phyloP scores from a whole-genome alignment of 75 land plant species.

The Pinus taeda region DNA sequence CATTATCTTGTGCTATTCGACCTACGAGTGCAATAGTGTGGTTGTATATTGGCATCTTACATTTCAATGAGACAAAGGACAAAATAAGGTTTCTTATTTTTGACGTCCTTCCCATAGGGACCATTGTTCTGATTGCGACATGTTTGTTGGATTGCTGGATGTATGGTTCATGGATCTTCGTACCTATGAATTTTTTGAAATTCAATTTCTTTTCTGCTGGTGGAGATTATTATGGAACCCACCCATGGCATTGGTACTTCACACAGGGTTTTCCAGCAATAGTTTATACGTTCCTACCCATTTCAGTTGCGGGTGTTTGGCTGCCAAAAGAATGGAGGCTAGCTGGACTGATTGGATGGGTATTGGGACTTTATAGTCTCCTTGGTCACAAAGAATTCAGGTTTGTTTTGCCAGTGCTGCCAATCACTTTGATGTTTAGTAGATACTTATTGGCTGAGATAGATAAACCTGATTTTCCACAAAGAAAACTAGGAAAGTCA shows the following conservation, averaged over 20 bases:
- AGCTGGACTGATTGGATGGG: conserved; percentile 86
- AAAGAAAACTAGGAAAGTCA: conserved; percentile 6
- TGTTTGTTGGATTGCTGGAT: conserved; percentile 67
- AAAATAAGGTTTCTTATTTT: conserved; percentile 48
- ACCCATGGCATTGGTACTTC: conserved; percentile 98
- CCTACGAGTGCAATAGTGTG: conserved; percentile 96
- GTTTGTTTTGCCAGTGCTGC: conserved; percentile 84
- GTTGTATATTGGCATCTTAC: conserved; percentile 81
- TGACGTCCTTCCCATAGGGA: conserved; percentile 79
- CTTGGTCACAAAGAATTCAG: conserved; percentile 99
- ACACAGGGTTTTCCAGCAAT: conserved; percentile 89
- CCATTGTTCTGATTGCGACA: conserved; percentile 38
- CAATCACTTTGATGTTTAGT: conserved; percentile 83
- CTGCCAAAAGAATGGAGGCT: conserved; percentile 72
- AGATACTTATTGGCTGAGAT: conserved; percentile 73
- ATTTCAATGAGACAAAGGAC: conserved; percentile 35
- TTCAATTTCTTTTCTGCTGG: conserved; percentile 94
- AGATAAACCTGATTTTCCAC: conserved; percentile 8
- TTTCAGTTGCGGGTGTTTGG: conserved; percentile 60
- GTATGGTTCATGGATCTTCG: conserved; percentile 89
- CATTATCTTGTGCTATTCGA: conserved; percentile 84
- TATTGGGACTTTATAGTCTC: conserved; percentile 75
- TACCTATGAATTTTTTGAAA: conserved; percentile 80
- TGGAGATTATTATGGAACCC: conserved; percentile 96
- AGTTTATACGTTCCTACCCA: conserved; percentile 73